Evolutionary conservation across 2,329 filamentous ascomycete species (phyloP).

Genomic region (Neurospora sp.): DNA sequence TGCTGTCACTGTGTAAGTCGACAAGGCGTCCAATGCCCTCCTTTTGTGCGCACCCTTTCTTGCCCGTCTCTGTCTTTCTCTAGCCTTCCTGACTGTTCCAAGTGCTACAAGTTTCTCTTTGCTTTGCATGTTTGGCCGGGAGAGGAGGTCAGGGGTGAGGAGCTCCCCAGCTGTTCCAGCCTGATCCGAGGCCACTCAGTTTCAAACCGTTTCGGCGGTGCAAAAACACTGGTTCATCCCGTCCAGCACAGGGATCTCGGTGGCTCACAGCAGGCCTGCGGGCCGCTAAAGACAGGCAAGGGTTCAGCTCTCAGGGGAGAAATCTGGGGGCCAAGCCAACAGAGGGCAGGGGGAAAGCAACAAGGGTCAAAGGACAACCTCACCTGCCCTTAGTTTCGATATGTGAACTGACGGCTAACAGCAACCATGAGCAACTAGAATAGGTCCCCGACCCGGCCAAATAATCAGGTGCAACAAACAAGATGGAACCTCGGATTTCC

Average conservation of each 20-base stretch:
- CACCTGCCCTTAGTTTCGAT: not conserved
- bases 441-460: not conserved
- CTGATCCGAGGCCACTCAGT: not conserved
- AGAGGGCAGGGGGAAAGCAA: not conserved
- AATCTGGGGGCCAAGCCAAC: not conserved
- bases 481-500: not conserved
- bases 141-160: not conserved
- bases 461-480: not conserved
- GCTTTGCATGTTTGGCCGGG: not conserved
- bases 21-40: not conserved
- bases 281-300: not conserved
- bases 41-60: not conserved
- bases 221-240: not conserved
- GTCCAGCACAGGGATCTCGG: not conserved
- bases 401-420: not conserved
- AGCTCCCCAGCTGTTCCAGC: not conserved
- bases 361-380: not conserved
- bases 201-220: not conserved
- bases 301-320: not conserved
- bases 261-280: not conserved
- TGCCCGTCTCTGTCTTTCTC: not conserved
- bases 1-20: not conserved
- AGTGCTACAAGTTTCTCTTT: not conserved
- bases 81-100: not conserved
- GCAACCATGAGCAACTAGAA: not conserved